Percentiles rank a stretch among this genome's conserved stretches.
Conservation (phyloP, 2,329 filamentous ascomycete species). For the Biscogniauxia marginata region DNA sequence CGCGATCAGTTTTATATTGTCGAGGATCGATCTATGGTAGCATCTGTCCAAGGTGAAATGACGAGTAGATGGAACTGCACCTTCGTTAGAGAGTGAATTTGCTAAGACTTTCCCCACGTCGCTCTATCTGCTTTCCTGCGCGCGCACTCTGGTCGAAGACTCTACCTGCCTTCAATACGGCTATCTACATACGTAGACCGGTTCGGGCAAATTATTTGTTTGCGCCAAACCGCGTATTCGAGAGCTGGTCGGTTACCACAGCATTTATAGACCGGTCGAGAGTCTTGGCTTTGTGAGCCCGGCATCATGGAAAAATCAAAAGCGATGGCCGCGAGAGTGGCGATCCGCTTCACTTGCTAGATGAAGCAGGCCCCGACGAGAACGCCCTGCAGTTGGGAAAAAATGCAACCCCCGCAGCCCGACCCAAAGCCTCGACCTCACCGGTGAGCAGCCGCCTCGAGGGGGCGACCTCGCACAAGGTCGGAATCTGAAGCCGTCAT, state of each 20-base stretch:
- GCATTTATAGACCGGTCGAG: slow-evolving; percentile 1
- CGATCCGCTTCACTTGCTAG: not conserved
- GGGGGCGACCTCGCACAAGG: not conserved
- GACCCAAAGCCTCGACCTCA: not conserved
- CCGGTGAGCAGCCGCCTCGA: not conserved
- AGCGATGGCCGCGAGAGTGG: not conserved
- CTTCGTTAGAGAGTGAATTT: not conserved
- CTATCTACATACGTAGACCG: not conserved
- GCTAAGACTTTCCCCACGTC: not conserved
- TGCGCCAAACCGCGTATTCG: not conserved
- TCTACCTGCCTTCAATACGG: not conserved
- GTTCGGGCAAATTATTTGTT: not conserved
- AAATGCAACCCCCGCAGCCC: not conserved
- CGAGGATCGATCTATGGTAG: slow-evolving; percentile 1
- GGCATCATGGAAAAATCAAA: not conserved
- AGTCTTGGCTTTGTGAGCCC: not conserved
- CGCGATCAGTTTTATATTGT: not conserved
- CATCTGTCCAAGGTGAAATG: not conserved
- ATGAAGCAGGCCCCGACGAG: not conserved
- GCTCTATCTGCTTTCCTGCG: not conserved
- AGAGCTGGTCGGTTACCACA: not conserved
- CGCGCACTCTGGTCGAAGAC: not conserved
- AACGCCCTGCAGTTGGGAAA: not conserved
- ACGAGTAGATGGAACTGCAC: not conserved
- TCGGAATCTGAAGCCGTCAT: not conserved